Conservation (phyloP, 2,329 filamentous ascomycete species). For the Colletotrichum sansevieriae region DNA sequence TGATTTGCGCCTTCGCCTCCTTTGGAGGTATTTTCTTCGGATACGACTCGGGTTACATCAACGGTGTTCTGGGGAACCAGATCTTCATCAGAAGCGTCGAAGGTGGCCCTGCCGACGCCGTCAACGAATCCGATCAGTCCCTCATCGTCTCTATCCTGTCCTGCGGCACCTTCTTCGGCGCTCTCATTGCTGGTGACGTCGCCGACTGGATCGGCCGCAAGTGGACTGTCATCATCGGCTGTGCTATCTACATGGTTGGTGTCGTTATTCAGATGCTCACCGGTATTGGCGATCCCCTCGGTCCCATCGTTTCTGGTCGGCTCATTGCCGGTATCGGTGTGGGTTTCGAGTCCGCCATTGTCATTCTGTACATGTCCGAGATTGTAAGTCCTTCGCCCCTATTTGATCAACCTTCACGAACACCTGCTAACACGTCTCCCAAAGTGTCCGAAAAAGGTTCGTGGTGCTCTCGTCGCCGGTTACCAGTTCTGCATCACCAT, state of each 20-base stretch:
- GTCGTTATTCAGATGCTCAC: constrained; percentile 75
- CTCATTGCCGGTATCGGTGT: constrained; percentile 82
- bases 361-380: constrained; percentile 91
- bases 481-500: constrained; percentile 89
- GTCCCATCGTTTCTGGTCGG: constrained; percentile 78
- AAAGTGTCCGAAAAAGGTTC: constrained; percentile 74
- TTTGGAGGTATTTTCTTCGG: constrained; percentile 84
- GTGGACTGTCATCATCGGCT: constrained; percentile 79
- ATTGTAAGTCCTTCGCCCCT: constrained; percentile 62
- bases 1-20: constrained; percentile 78
- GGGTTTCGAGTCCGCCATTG: constrained; percentile 83
- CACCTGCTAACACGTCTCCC: constrained; percentile 36
- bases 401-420: background rate
- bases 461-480: constrained; percentile 82
- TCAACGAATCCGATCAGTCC: constrained; percentile 61
- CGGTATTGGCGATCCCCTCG: constrained; percentile 61
- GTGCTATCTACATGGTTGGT: constrained; percentile 77
- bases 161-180: constrained; percentile 82
- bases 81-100: constrained; percentile 67
- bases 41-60: constrained; percentile 83
- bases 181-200: constrained; percentile 81
- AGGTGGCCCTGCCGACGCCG: constrained; percentile 50
- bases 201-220: constrained; percentile 82
- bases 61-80: constrained; percentile 68
- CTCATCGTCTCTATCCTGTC: constrained; percentile 83